phyloP scores from a whole-genome alignment of 805 yeast species.

The Zygotorulaspora chibaensis region DNA sequence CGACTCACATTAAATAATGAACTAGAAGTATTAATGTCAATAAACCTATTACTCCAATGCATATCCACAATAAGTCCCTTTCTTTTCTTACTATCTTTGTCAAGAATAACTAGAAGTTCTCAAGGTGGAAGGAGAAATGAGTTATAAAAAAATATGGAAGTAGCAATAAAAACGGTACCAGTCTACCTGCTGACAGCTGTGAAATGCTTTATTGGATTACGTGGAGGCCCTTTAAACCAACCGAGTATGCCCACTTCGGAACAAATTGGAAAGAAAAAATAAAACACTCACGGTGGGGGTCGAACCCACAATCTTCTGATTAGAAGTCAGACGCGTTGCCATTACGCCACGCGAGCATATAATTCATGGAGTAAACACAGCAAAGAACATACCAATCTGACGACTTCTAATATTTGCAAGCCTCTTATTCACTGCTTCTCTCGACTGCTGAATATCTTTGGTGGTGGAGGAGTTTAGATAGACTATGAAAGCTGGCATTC shows the following conservation, averaged over 20 bases:
- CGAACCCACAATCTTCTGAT: constrained; percentile 54
- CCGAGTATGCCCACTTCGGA: background rate
- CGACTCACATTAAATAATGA: constrained; percentile 17
- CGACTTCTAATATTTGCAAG: too few species aligned
- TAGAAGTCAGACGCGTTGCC: constrained; percentile 57
- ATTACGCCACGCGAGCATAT: constrained; percentile 50
- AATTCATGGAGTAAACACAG: background rate
- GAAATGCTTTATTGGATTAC: too few species aligned
- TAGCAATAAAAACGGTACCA: too few species aligned
- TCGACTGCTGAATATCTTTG: too few species aligned
- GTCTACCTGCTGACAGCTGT: too few species aligned
- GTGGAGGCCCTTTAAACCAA: background rate
- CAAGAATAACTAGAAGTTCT: too few species aligned
- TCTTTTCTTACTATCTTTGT: background rate
- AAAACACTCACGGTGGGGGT: constrained; percentile 51
- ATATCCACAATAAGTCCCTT: constrained; percentile 4
- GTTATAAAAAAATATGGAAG: too few species aligned
- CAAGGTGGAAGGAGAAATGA: background rate
- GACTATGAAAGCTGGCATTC: too few species aligned
- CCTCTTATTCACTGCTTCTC: too few species aligned
- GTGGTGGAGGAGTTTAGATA: too few species aligned
- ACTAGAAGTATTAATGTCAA: constrained; percentile 24
- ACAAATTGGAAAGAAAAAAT: constrained; percentile 1
- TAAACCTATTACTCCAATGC: constrained; percentile 15
- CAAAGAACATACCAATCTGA: too few species aligned